Conservation (phyloP, 306 rosid species). For the Vigna unguiculata region DNA sequence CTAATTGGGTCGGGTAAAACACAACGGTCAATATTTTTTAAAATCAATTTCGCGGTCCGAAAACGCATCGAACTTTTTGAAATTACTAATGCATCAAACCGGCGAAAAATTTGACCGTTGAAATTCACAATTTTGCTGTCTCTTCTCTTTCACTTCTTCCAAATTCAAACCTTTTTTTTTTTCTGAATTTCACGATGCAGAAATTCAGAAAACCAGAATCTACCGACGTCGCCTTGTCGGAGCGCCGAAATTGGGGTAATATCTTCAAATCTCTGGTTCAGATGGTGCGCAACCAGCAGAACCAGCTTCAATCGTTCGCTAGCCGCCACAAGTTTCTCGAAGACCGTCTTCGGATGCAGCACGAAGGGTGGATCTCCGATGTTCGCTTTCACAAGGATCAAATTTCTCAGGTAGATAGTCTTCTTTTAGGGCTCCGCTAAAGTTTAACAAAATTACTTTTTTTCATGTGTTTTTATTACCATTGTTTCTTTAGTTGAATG, state of each 20-base stretch:
- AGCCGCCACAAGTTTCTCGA: conserved; percentile 60
- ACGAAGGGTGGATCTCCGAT: conserved; percentile 67
- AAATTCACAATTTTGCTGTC: neutral
- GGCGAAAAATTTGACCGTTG: conserved; percentile 41
- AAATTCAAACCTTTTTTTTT: neutral
- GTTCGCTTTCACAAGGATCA: conserved; percentile 52
- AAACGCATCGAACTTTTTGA: conserved; percentile 2
- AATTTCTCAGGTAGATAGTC: conserved; percentile 59
- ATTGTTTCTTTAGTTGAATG: conserved; percentile 59
- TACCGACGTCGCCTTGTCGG: conserved; percentile 37
- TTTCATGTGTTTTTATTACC: conserved; percentile 22
- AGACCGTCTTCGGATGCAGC: conserved; percentile 63
- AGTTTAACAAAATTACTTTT: neutral
- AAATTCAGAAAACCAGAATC: conserved; percentile 19
- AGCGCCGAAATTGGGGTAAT: conserved; percentile 65
- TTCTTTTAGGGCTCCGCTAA: conserved; percentile 47
- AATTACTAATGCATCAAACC: neutral
- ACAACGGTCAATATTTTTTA: neutral
- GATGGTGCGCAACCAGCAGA: conserved; percentile 64
- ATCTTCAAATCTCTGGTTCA: conserved; percentile 60
- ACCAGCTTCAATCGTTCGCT: conserved; percentile 67
- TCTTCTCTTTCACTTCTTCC: conserved; percentile 35
- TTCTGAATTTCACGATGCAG: conserved; percentile 52
- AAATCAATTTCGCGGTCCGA: neutral
- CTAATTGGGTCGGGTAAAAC: neutral